phyloP scores from a whole-genome alignment of 176 grass and related monocot species.

The Saccharum spontaneum region DNA sequence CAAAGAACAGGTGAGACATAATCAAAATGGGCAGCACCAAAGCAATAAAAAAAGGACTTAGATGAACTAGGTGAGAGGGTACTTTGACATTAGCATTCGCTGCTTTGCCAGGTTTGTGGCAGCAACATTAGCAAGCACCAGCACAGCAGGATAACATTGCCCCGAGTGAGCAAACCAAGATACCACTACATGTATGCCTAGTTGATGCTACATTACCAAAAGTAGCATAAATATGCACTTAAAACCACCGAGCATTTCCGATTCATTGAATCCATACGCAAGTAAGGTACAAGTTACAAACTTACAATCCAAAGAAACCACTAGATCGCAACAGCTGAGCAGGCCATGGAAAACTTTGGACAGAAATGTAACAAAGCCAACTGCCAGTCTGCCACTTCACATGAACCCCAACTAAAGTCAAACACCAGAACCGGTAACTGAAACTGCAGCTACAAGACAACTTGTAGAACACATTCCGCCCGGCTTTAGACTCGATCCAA shows the following conservation, averaged over 20 bases:
- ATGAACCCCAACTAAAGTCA: slow-evolving; percentile 15
- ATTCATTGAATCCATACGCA: not conserved
- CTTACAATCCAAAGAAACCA: not conserved
- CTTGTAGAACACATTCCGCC: not conserved
- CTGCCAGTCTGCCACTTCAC: slow-evolving; percentile 5
- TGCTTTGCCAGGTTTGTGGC: not conserved
- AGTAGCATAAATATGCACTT: not conserved
- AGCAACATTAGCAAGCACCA: slow-evolving; percentile 5
- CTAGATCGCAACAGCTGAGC: not conserved
- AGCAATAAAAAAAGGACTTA: not conserved
- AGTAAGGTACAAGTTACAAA: not conserved
- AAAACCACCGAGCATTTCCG: not conserved
- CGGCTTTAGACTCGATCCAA: not conserved
- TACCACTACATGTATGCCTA: not conserved
- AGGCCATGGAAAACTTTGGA: not conserved
- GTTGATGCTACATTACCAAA: not conserved
- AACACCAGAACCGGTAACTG: not conserved
- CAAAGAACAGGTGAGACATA: slow-evolving; percentile 1
- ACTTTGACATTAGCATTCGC: not conserved
- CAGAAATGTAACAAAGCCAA: not conserved
- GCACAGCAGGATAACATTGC: not conserved
- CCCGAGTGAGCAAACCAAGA: not conserved
- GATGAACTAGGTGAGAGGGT: not conserved
- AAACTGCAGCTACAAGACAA: not conserved
- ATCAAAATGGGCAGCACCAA: slow-evolving; percentile 8